phyloP scores from a whole-genome alignment of 129 eudicot genomes.

The Helianthus annuus region DNA sequence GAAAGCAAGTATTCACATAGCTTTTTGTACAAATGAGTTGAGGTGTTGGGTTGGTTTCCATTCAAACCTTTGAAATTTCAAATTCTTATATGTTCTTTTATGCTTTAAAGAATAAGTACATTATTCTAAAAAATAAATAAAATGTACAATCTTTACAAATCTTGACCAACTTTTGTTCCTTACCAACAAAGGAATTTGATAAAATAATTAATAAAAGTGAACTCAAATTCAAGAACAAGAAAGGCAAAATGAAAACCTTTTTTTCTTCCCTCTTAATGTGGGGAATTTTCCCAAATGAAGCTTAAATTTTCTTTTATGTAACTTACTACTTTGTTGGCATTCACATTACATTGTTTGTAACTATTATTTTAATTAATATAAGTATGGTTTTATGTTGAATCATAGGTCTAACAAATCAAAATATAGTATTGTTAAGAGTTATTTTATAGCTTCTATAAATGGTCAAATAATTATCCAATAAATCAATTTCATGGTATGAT shows the following conservation, averaged over 20 bases:
- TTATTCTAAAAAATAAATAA: background rate
- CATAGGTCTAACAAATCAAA: no score
- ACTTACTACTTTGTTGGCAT: no score
- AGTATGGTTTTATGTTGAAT: no score
- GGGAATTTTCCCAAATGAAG: no score
- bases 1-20: conserved; percentile 17
- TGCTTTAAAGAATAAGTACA: background rate
- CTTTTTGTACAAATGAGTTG: background rate
- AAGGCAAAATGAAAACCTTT: background rate
- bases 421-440: no score
- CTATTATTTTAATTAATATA: no score
- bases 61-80: conserved; percentile 1
- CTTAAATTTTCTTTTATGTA: no score
- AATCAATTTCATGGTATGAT: no score
- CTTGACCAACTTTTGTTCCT: conserved; percentile 26
- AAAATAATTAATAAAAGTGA: background rate
- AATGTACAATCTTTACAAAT: conserved; percentile 19
- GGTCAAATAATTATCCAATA: no score
- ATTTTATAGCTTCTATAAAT: no score
- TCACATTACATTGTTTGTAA: no score
- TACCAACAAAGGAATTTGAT: conserved; percentile 17
- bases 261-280: conserved; percentile 15
- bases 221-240: conserved; percentile 13
- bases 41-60: background rate
- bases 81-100: background rate